phyloP scores from a whole-genome alignment of 768 basidiomycete species.

The Ramaria sp. region DNA sequence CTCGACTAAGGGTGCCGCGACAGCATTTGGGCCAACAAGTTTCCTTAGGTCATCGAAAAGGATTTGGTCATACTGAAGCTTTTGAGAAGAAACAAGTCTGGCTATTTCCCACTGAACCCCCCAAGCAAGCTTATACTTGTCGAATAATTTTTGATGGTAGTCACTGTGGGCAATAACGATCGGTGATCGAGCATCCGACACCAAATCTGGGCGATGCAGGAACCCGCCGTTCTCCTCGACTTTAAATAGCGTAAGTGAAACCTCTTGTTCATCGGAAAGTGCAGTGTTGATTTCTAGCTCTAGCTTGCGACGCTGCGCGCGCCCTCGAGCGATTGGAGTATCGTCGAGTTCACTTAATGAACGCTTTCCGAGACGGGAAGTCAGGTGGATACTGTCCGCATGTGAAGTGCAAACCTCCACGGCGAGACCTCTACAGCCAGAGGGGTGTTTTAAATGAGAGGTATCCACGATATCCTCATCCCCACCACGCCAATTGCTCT shows the following conservation, averaged over 20 bases:
- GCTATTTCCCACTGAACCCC: constrained; percentile 47
- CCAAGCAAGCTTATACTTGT: constrained; percentile 1
- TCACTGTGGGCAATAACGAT: constrained; percentile 1
- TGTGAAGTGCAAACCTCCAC: background rate
- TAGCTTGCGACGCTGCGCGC: background rate
- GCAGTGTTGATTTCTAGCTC: background rate
- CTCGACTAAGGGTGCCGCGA: constrained; percentile 20
- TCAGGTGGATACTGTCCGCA: background rate
- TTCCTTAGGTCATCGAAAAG: constrained; percentile 19
- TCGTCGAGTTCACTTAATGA: background rate
- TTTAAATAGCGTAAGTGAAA: no score
- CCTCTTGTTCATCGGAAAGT: no score
- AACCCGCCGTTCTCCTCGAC: background rate
- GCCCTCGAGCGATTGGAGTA: background rate
- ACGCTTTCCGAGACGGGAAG: background rate
- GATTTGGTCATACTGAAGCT: constrained; percentile 23
- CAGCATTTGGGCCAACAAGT: constrained; percentile 21
- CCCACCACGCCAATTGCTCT: background rate
- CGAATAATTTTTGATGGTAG: background rate
- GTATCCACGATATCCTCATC: background rate
- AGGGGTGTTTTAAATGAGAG: background rate
- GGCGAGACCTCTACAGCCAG: background rate
- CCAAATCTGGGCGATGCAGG: background rate
- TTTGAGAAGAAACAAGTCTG: constrained; percentile 25
- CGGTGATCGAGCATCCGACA: background rate